Evolutionary conservation across 2,329 filamentous ascomycete species (phyloP).

Genomic region (Chaetomium strumarium): DNA sequence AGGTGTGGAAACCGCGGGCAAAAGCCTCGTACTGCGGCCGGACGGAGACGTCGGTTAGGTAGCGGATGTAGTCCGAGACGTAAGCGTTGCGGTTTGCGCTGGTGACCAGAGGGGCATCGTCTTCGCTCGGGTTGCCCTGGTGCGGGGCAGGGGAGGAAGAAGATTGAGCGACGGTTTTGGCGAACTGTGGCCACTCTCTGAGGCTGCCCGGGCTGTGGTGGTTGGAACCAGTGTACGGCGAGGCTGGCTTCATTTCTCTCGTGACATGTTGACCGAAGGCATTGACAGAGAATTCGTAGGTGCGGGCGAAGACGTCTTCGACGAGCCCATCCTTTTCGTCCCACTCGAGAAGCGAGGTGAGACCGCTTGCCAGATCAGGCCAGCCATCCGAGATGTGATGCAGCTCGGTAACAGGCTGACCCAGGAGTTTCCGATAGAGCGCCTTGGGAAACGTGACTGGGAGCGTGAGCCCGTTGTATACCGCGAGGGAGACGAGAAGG

Average conservation of each 20-base stretch:
- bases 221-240: background rate
- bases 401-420: constrained; percentile 60
- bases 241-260: constrained; percentile 44
- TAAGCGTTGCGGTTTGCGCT: constrained; percentile 72
- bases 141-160: constrained; percentile 25
- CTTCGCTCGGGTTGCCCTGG: constrained; percentile 32
- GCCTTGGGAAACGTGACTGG: constrained; percentile 83
- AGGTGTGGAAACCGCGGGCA: constrained; percentile 69
- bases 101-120: constrained; percentile 68
- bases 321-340: constrained; percentile 67
- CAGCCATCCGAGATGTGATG: constrained; percentile 81
- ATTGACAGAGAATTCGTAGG: constrained; percentile 74
- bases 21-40: constrained; percentile 75
- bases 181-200: constrained; percentile 24
- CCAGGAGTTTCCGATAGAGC: constrained; percentile 75
- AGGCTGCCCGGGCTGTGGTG: background rate
- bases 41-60: constrained; percentile 74
- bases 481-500: constrained; percentile 76
- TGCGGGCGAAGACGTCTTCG: constrained; percentile 74
- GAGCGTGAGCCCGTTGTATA: constrained; percentile 89
- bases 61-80: constrained; percentile 77
- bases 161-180: constrained; percentile 14
- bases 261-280: constrained; percentile 53
- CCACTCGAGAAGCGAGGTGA: constrained; percentile 71
- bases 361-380: constrained; percentile 71